phyloP scores from a whole-genome alignment of 495 filamentous ascomycete species.

The Penicillium bovifimosum region DNA sequence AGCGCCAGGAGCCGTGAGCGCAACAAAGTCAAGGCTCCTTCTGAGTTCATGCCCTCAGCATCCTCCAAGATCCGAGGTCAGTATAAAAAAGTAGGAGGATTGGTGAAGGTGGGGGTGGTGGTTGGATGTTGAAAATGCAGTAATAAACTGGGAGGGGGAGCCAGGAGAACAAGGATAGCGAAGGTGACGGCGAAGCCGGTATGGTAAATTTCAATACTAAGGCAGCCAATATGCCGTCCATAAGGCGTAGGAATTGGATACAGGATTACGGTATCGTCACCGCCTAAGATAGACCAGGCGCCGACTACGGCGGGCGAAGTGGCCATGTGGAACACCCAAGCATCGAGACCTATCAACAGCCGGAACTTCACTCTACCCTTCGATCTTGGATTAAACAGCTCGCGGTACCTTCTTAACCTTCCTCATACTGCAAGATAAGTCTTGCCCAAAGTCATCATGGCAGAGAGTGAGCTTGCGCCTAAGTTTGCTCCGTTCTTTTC shows the following conservation, averaged over 20 bases:
- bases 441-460: constrained; percentile 44
- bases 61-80: constrained; percentile 23
- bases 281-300: constrained; percentile 5
- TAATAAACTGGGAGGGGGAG: constrained; percentile 19
- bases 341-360: constrained; percentile 4
- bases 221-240: background rate
- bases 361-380: constrained; percentile 4
- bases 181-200: constrained; percentile 22
- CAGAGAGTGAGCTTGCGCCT: constrained; percentile 65
- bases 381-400: background rate
- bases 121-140: constrained; percentile 21
- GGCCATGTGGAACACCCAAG: constrained; percentile 17
- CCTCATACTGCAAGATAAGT: background rate
- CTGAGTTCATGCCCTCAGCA: constrained; percentile 47
- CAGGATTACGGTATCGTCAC: constrained; percentile 20
- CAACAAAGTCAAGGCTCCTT: constrained; percentile 44
- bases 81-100: constrained; percentile 7
- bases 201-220: constrained; percentile 19
- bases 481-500: constrained; percentile 97
- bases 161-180: constrained; percentile 18
- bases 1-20: constrained; percentile 44
- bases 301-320: constrained; percentile 24
- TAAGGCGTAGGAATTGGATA: background rate
- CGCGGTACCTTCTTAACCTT: background rate
- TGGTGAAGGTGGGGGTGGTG: constrained; percentile 9